Conservation (phyloP, 306 rosid species). For the Crotalaria pallida region DNA sequence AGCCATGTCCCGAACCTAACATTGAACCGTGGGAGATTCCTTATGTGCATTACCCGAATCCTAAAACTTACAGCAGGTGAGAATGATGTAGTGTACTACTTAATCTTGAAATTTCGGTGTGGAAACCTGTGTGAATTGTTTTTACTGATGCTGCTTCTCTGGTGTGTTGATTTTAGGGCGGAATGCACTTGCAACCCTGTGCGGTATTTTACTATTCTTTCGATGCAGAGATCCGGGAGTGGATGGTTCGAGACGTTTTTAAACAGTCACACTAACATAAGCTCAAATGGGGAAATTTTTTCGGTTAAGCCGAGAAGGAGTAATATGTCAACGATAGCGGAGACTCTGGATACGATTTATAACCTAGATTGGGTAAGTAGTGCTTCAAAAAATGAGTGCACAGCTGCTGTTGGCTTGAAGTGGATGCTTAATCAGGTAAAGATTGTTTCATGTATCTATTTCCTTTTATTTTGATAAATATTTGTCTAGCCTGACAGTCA, state of each 20-base stretch:
- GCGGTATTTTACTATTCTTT: constrained; percentile 75
- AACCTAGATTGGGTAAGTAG: constrained; percentile 89
- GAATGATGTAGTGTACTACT: neutral
- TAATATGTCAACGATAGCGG: constrained; percentile 67
- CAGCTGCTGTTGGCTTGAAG: constrained; percentile 96
- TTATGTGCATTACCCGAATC: constrained; percentile 79
- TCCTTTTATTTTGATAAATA: neutral
- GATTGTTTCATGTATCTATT: constrained; percentile 1
- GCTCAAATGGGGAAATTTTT: constrained; percentile 96
- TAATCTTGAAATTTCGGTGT: constrained; percentile 13
- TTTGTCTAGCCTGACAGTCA: constrained; percentile 6
- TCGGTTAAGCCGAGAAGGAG: constrained; percentile 88
- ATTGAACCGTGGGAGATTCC: constrained; percentile 68
- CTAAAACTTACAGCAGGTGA: constrained; percentile 80
- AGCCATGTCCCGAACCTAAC: constrained; percentile 66
- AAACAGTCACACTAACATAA: constrained; percentile 84
- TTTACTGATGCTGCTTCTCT: constrained; percentile 21
- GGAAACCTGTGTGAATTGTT: constrained; percentile 11
- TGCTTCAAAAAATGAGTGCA: constrained; percentile 95
- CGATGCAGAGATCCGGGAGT: constrained; percentile 99
- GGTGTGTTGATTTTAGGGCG: constrained; percentile 45
- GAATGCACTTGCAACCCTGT: constrained; percentile 91
- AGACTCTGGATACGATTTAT: constrained; percentile 80
- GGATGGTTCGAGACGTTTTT: constrained; percentile 99
- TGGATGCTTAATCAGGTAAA: constrained; percentile 99